Conservation (phyloP, 2,329 filamentous ascomycete genomes). For the Fusarium lyarnte region DNA sequence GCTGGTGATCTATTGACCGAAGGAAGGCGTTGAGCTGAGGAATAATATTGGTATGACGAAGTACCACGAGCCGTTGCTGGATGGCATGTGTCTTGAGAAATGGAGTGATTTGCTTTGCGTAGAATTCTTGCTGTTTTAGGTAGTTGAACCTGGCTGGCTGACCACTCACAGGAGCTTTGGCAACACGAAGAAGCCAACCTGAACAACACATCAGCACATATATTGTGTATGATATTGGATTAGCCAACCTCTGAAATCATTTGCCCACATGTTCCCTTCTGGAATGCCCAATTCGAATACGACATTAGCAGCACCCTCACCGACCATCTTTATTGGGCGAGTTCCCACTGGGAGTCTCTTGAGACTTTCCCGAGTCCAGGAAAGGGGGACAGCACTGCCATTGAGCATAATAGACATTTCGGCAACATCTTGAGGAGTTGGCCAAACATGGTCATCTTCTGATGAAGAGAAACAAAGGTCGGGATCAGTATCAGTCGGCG, state of each 20-base stretch:
- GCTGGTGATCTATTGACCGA: constrained; percentile 55
- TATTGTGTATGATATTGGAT: background rate
- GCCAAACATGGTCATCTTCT: constrained; percentile 40
- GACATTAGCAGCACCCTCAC: constrained; percentile 81
- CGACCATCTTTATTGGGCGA: constrained; percentile 55
- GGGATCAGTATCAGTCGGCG: constrained; percentile 42
- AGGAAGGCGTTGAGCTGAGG: constrained; percentile 64
- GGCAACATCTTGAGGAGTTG: constrained; percentile 41
- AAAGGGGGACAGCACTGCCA: constrained; percentile 36
- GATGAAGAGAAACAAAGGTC: constrained; percentile 36
- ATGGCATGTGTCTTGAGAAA: constrained; percentile 49
- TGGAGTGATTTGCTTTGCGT: constrained; percentile 47
- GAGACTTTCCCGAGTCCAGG: constrained; percentile 41
- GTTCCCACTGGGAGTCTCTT: constrained; percentile 49
- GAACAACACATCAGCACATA: constrained; percentile 27
- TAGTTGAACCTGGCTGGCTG: constrained; percentile 50
- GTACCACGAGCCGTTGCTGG: constrained; percentile 51
- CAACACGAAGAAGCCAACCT: constrained; percentile 53
- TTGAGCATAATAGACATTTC: constrained; percentile 44
- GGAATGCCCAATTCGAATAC: constrained; percentile 70
- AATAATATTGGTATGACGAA: constrained; percentile 50
- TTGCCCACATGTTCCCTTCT: constrained; percentile 43
- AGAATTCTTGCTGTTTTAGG: constrained; percentile 51
- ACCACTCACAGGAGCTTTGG: constrained; percentile 48
- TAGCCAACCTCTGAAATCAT: constrained; percentile 50